These are phyloP conservation scores for Scytalidium lignicola DNA, from an alignment of 2,329 filamentous ascomycete genomes.

Conservation along the genomic window DNA sequence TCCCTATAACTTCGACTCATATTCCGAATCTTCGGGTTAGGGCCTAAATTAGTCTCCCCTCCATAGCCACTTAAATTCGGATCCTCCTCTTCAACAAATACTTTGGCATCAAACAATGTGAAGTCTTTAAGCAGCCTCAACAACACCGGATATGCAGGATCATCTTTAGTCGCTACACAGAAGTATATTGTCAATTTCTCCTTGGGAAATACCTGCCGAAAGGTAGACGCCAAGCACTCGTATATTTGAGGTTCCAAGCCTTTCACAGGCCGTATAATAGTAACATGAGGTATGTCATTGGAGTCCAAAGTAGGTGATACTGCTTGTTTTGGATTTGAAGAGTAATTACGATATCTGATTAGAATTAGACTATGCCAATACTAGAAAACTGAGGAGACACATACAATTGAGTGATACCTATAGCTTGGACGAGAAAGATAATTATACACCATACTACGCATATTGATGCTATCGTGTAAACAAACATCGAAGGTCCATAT, in stretches of 20 bases:
- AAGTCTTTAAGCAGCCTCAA: slow-evolving; percentile 69
- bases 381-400: slow-evolving; percentile 13
- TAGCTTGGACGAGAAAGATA: slow-evolving; percentile 48
- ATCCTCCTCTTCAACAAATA: slow-evolving; percentile 81
- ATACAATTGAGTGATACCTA: slow-evolving; percentile 54
- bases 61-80: slow-evolving; percentile 54
- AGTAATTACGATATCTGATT: slow-evolving; percentile 49
- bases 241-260: slow-evolving; percentile 86
- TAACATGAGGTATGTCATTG: slow-evolving; percentile 70
- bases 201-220: slow-evolving; percentile 74
- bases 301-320: slow-evolving; percentile 45
- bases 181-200: slow-evolving; percentile 75
- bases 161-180: slow-evolving; percentile 69
- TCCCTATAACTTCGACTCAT: slow-evolving; percentile 91
- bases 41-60: slow-evolving; percentile 63
- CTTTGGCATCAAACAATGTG: slow-evolving; percentile 60
- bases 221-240: slow-evolving; percentile 84
- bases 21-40: slow-evolving; percentile 98
- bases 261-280: slow-evolving; percentile 88
- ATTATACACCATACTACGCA: slow-evolving; percentile 49
- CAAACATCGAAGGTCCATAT: slow-evolving; percentile 16
- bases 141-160: slow-evolving; percentile 74
- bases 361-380: slow-evolving; percentile 6
- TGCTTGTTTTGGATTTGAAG: slow-evolving; percentile 41
- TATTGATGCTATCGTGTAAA: slow-evolving; percentile 35